Evolutionary conservation across 306 rosid species (phyloP).

Genomic region (Trifolium fragiferum): DNA sequence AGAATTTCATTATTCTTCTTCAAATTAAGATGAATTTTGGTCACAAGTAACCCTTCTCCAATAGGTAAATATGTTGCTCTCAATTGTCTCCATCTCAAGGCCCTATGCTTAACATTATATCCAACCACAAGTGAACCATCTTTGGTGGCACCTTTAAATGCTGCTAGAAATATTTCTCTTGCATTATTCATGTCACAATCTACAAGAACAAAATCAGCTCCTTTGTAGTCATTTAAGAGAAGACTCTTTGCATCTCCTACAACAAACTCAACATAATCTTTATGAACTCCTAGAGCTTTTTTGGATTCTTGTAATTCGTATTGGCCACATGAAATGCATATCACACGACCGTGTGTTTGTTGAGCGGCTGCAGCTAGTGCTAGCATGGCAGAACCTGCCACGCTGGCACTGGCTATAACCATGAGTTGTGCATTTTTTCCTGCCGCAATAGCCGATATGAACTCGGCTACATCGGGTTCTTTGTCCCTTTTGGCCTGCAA

Average conservation of each 20-base stretch:
- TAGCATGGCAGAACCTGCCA: slow-evolving; percentile 28
- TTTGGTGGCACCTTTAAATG: slow-evolving; percentile 43
- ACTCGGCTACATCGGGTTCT: slow-evolving; percentile 59
- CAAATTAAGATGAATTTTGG: slow-evolving; percentile 23
- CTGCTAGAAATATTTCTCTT: slow-evolving; percentile 50
- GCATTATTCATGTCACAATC: slow-evolving; percentile 53
- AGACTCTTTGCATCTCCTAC: slow-evolving; percentile 48
- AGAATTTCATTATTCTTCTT: background rate
- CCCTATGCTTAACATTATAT: slow-evolving; percentile 51
- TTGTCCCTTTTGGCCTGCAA: slow-evolving; percentile 47
- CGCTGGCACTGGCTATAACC: slow-evolving; percentile 39
- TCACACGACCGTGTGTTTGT: slow-evolving; percentile 59
- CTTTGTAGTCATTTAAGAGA: slow-evolving; percentile 44
- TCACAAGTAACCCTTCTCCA: slow-evolving; percentile 60
- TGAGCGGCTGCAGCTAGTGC: slow-evolving; percentile 53
- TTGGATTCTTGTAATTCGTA: slow-evolving; percentile 29
- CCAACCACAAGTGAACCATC: slow-evolving; percentile 55
- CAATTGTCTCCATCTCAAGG: slow-evolving; percentile 44
- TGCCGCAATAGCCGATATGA: slow-evolving; percentile 59
- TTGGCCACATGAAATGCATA: slow-evolving; percentile 32
- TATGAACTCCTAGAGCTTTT: slow-evolving; percentile 41
- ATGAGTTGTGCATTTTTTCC: slow-evolving; percentile 55
- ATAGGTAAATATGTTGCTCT: slow-evolving; percentile 58
- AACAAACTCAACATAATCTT: slow-evolving; percentile 47
- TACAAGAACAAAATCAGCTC: slow-evolving; percentile 63